Base-by-base conservation (phyloP, 371 early-diverging fungal species). In the Saksenaea oblongispora region DNA sequence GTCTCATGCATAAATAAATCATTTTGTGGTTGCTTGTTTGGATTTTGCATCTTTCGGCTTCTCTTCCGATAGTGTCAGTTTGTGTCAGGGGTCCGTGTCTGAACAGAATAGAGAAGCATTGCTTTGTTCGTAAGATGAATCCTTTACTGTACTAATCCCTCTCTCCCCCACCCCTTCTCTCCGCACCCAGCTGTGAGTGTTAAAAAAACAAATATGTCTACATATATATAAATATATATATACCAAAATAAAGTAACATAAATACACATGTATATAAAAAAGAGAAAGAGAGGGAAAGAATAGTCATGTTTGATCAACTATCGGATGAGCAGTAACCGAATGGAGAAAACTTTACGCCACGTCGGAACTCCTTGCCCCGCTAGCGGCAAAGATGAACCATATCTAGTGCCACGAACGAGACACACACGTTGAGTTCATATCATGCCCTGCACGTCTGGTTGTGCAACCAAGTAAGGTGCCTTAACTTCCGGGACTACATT, bases 311-410 rank as follows among this genome's bases (percentile, higher is more conserved):
- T 18, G 22, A 47, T 4, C 51, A 22, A 22, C 24, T 22, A 22
- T 47, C 24, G 10, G 22, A 47, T 47, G 51, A 47, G 51, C 51
- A 47, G 51, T 47, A 47, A 47, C 51, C 24, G 51, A 22, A 10
- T 47, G 17, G 10, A 47, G 51, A 22, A 47, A 47, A 22, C 51
- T 47, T 47, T 47, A 26, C 51, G 51, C 51, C 51, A 47, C 51
- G 51, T 47, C 51, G 51, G 51, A 47, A 47, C 51, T 47, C 51
- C 51, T 47, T 47, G 51, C 51, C 51, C 51, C 51, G 51, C 22
- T 22, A 18, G 51, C 24, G 51, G 24, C 27, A 47, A 22, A 47
- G 51, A 22, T 47, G 51, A 47, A 47, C 51, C 22, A 47, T 47
- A 47, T 47, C 22, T 22, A 47, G 51, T 47, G 24, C 51, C 51